phyloP scores from a whole-genome alignment of 1,284 basidiomycete genomes.

The Exsudoporus floridanus region DNA sequence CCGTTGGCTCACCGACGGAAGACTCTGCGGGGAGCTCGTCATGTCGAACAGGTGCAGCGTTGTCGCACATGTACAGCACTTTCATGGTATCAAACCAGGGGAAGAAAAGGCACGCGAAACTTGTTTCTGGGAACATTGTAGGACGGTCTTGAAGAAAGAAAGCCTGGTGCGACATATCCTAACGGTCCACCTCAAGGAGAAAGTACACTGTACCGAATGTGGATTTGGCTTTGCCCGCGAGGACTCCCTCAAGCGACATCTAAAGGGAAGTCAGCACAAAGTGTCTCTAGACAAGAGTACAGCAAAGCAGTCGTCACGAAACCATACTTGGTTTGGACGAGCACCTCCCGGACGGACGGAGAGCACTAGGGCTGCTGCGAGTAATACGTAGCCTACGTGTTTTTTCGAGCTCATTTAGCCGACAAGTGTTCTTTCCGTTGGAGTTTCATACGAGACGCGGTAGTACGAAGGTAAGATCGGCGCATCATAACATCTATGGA shows the following conservation, averaged over 20 bases:
- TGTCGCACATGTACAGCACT: constrained; percentile 14
- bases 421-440: too few species aligned
- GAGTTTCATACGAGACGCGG: too few species aligned
- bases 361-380: not conserved
- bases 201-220: constrained; percentile 8
- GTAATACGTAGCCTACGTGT: not conserved
- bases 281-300: not conserved
- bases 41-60: constrained; percentile 17
- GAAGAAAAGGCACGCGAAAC: constrained; percentile 20
- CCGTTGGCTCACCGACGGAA: constrained; percentile 11
- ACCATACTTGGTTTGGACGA: not conserved
- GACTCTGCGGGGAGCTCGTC: constrained; percentile 4
- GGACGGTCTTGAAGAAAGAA: constrained; percentile 22
- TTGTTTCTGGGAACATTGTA: constrained; percentile 21
- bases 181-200: constrained; percentile 21
- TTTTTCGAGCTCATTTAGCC: not conserved
- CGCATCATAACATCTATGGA: too few species aligned
- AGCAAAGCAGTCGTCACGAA: not conserved
- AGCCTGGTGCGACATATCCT: constrained; percentile 26
- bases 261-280: constrained; percentile 16
- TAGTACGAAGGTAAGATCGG: too few species aligned
- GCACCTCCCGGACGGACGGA: not conserved
- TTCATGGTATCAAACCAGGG: constrained; percentile 15
- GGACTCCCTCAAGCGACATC: constrained; percentile 28
- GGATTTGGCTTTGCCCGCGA: constrained; percentile 26